These are phyloP conservation scores for Sparassis latifolia DNA, from an alignment of 1,284 basidiomycete genomes.

Conservation along the genomic window DNA sequence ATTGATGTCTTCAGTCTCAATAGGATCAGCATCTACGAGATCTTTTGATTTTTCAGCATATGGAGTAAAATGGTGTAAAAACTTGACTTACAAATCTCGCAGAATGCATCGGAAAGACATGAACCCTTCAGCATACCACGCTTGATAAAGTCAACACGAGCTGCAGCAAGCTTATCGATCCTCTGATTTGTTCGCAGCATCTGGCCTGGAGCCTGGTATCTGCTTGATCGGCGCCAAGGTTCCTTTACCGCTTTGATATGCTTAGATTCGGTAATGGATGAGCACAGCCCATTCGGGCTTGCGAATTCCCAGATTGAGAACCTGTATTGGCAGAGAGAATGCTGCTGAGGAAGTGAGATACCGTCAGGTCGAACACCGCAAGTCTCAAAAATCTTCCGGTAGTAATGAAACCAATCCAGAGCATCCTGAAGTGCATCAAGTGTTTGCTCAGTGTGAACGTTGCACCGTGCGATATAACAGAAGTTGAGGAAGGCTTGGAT, in stretches of 20 bases:
- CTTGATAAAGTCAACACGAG: slow-evolving; percentile 10
- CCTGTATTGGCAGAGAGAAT: slow-evolving; percentile 1
- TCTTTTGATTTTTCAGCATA: no score
- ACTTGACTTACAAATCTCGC: not conserved
- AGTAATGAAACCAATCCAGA: slow-evolving; percentile 7
- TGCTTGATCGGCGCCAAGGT: no score
- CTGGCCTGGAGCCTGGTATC: slow-evolving; percentile 11
- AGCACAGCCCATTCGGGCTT: slow-evolving; percentile 8
- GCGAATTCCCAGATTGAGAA: slow-evolving; percentile 15
- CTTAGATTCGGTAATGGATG: no score
- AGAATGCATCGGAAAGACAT: not conserved
- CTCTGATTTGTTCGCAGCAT: slow-evolving; percentile 19
- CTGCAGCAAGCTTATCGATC: slow-evolving; percentile 14
- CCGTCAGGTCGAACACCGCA: slow-evolving; percentile 6
- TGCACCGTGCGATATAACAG: slow-evolving; percentile 6
- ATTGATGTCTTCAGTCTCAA: no score
- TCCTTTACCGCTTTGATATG: no score
- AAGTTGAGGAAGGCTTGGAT: slow-evolving; percentile 15
- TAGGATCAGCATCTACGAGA: no score
- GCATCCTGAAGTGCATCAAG: not conserved
- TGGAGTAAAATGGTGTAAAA: no score
- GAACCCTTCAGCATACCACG: slow-evolving; percentile 3
- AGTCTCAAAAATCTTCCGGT: slow-evolving; percentile 7
- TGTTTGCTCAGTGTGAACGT: not conserved
- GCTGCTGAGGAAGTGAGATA: slow-evolving; percentile 1